These are phyloP conservation scores for Trametes elegans DNA, from an alignment of 768 basidiomycete species.

Conservation along the genomic window DNA sequence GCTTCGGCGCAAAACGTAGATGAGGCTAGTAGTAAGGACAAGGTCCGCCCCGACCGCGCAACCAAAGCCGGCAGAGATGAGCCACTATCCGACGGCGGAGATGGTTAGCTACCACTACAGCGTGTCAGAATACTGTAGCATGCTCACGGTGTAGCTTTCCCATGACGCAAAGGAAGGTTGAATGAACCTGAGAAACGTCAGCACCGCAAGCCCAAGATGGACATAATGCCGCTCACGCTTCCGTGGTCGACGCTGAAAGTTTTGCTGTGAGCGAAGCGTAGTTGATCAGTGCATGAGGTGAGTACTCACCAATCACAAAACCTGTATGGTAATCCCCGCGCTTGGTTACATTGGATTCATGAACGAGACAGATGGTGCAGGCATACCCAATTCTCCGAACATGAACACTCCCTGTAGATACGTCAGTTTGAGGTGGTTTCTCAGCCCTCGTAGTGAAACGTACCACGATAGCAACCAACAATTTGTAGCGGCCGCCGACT, in stretches of 20 bases:
- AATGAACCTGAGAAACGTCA: background rate
- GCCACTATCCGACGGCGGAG: background rate
- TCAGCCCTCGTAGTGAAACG: background rate
- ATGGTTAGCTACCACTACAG: background rate
- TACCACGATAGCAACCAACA: background rate
- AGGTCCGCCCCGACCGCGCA: conserved; percentile 5
- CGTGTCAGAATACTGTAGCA: no score
- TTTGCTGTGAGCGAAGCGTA: background rate
- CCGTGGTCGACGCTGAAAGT: background rate
- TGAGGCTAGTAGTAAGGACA: background rate
- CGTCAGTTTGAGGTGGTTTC: background rate
- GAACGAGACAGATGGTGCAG: background rate
- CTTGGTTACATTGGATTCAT: background rate
- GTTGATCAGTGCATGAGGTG: background rate
- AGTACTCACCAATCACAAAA: background rate
- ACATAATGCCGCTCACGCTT: background rate
- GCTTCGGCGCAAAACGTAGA: background rate
- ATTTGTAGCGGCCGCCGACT: conserved; percentile 7
- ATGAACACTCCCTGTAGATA: background rate
- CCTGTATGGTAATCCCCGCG: background rate
- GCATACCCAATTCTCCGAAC: conserved; percentile 2
- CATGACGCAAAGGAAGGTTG: background rate
- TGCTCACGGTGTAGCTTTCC: background rate
- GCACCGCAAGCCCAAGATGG: no score
- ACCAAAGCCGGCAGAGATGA: background rate